Base-by-base conservation (phyloP, 106 monocot genomes). In the Cymbidium sinense region DNA sequence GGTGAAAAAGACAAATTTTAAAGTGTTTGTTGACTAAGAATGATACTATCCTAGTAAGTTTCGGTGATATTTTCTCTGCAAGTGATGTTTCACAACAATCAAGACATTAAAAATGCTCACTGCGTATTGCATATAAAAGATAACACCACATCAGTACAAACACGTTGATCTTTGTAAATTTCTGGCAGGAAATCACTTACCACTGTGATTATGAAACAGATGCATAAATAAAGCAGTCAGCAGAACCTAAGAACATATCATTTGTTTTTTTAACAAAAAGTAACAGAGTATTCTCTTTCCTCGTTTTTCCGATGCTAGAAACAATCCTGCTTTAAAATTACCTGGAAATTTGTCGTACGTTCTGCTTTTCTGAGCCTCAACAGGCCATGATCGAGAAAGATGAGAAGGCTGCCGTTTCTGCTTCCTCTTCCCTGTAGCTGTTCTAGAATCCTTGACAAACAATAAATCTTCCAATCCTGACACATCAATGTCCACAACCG, bases 321-420 rank as follows among this genome's bases (percentile, higher is more conserved):
- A 69, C 33, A 69, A 69, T 34, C 34, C 33, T 72, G 37, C 34
- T 37, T 18, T 72, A 31, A 21, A 18, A 72, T 30, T 78, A 96
- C 96, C 96, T 82, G 83, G 79, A 54, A 75, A 70, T 76, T 79
- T 80, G 43, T 83, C 74, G 76, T 82, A 81, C 44, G 78, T 86
- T 76, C 85, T 88, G 78, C 81, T 85, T 43, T 77, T 92, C 55
- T 69, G 79, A 76, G 73, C 70, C 77, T 89, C 89, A 35, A 64
- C 44, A 50, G 94, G 95, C 99, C 99, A 99, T 13, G 99, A 95
- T 25, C 33, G 79, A 55, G 90, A 92, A 61, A 92, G 84, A 34
- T 90, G 82, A 47, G 87, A 44, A 64, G 20, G 34, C 7, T 39
- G 70, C 37, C 75, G 80, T 70, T 78, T 89, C 30, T 77, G 76